Percentiles rank a stretch among this genome's conserved stretches.
These are phyloP conservation scores for Meyerozyma guilliermondii DNA, from an alignment of 1,139 yeast genomes.

Conservation along the genomic window DNA sequence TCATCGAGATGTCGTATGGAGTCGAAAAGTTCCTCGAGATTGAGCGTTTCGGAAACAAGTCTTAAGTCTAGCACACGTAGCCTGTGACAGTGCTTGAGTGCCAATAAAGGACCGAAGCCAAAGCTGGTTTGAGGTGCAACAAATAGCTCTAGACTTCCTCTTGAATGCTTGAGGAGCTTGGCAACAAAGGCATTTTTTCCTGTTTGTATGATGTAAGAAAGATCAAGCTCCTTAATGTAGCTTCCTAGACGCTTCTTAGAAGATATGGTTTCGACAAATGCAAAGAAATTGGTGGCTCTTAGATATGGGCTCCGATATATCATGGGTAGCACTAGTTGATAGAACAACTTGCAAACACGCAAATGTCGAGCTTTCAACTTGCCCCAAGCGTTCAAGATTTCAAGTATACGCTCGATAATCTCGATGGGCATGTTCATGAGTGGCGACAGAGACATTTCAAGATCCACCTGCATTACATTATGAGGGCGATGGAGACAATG, in stretches of 20 bases:
- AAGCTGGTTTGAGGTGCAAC: slow-evolving; percentile 94
- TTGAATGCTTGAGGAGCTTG: slow-evolving; percentile 70
- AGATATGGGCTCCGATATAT: slow-evolving; percentile 62
- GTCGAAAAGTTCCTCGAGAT: slow-evolving; percentile 68
- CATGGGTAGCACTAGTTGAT: slow-evolving; percentile 52
- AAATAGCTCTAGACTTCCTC: slow-evolving; percentile 56
- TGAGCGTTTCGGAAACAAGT: slow-evolving; percentile 88
- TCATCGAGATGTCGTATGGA: slow-evolving; percentile 61
- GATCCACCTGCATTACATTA: slow-evolving; percentile 11
- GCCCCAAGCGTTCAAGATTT: slow-evolving; percentile 28
- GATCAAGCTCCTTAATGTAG: slow-evolving; percentile 54
- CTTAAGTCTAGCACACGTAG: slow-evolving; percentile 70
- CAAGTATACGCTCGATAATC: slow-evolving; percentile 49
- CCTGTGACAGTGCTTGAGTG: slow-evolving; percentile 64
- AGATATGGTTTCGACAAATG: slow-evolving; percentile 68
- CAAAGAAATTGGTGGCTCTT: slow-evolving; percentile 60
- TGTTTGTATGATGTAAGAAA: slow-evolving; percentile 75
- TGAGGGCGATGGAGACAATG: slow-evolving; percentile 24
- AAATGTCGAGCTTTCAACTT: slow-evolving; percentile 48
- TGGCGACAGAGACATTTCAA: slow-evolving; percentile 9
- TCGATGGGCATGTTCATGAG: slow-evolving; percentile 52
- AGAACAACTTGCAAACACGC: slow-evolving; percentile 59
- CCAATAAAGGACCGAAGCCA: slow-evolving; percentile 82
- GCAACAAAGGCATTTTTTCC: slow-evolving; percentile 94
- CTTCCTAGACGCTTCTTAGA: slow-evolving; percentile 36